Percentiles rank a stretch among this genome's conserved stretches.
These are phyloP conservation scores for Trichosphaerium sp. DNA, from an alignment of 78 protist genomes.

Conservation along the genomic window DNA sequence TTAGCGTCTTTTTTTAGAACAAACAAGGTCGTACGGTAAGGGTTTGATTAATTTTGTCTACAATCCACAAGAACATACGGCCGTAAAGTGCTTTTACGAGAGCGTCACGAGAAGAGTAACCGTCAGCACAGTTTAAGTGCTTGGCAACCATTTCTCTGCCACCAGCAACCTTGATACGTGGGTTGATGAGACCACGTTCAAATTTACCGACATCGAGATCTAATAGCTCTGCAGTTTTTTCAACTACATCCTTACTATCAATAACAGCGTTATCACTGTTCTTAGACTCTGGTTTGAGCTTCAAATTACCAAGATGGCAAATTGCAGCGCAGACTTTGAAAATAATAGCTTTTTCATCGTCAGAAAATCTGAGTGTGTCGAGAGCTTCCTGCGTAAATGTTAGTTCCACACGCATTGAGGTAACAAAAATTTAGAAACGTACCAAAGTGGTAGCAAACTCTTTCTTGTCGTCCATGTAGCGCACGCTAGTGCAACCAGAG, in stretches of 20 bases:
- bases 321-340: conserved; percentile 55
- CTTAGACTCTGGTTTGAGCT: conserved; percentile 36
- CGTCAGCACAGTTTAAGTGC: conserved; percentile 53
- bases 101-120: conserved; percentile 66
- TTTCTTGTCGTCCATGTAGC: no score
- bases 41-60: conserved; percentile 56
- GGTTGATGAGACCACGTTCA: conserved; percentile 39
- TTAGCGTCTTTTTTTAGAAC: conserved; percentile 21
- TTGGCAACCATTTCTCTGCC: conserved; percentile 65
- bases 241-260: conserved; percentile 21
- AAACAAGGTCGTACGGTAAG: no score
- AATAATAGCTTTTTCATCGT: conserved; percentile 43
- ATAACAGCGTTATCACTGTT: conserved; percentile 15
- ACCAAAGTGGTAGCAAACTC: not conserved
- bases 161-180: conserved; percentile 60
- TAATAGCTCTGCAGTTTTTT: conserved; percentile 29
- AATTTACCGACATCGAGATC: conserved; percentile 18
- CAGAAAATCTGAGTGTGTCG: conserved; percentile 51
- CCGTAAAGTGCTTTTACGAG: conserved; percentile 87
- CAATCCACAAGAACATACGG: conserved; percentile 83
- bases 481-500: not conserved
- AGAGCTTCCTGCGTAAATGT: conserved; percentile 31
- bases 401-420: not conserved
- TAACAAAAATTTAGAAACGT: not conserved
- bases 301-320: conserved; percentile 71